Conservation (phyloP, 176 grass and related monocot genomes). For the Oryza brachyantha region DNA sequence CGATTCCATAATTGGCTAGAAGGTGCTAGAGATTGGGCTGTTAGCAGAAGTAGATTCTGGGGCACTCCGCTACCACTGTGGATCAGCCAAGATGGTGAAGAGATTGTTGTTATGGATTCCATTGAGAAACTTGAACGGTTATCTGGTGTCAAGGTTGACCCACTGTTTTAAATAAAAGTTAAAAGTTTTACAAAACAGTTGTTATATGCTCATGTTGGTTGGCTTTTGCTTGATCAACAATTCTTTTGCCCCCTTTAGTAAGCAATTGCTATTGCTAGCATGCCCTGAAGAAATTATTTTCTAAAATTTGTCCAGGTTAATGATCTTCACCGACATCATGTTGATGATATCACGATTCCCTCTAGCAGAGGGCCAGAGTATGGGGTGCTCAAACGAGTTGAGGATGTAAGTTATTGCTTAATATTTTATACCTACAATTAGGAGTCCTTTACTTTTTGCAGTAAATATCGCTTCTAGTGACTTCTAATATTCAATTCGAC, state of each 20-base stretch:
- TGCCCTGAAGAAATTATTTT: not conserved
- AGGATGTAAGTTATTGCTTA: constrained; percentile 70
- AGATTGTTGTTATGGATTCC: constrained; percentile 89
- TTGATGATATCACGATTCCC: constrained; percentile 98
- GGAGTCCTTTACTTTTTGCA: not conserved
- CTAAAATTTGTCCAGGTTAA: constrained; percentile 55
- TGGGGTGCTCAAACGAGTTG: constrained; percentile 88
- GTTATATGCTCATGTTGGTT: not conserved
- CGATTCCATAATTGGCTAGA: constrained; percentile 99
- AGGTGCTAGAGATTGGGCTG: constrained; percentile 95
- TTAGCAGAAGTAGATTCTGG: constrained; percentile 99
- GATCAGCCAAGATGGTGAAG: constrained; percentile 89
- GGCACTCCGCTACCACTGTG: constrained; percentile 95
- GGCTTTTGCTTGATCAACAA: not conserved
- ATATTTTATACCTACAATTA: not conserved
- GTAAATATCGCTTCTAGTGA: not conserved
- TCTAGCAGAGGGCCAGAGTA: constrained; percentile 66
- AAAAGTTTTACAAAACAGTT: not conserved
- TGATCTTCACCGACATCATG: constrained; percentile 93
- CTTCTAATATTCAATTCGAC: not conserved
- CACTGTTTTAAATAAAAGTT: not conserved
- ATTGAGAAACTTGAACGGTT: constrained; percentile 89
- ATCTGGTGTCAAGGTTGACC: constrained; percentile 85
- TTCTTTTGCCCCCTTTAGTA: not conserved
- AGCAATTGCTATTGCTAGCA: not conserved